Percentiles rank a stretch among this genome's conserved stretches.
These are phyloP conservation scores for Stagonosporopsis rhizophila DNA, from an alignment of 2,329 filamentous ascomycete genomes.

Conservation along the genomic window DNA sequence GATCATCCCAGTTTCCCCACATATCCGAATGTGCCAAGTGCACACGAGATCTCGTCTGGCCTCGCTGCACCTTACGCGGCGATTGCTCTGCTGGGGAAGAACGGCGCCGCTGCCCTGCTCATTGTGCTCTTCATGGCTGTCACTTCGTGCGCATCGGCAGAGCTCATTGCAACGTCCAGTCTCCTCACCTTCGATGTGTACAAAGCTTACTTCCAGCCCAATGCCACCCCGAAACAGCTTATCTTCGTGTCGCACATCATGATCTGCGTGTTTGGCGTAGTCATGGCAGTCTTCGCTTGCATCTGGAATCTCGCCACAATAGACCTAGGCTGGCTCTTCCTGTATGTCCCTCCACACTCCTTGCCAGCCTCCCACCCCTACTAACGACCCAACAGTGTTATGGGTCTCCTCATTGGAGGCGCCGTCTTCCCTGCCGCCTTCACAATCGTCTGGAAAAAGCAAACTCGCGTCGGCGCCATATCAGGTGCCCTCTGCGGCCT, in stretches of 20 bases:
- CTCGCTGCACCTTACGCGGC: constrained; percentile 42
- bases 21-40: constrained; percentile 44
- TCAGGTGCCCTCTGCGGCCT: constrained; percentile 44
- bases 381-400: constrained; percentile 32
- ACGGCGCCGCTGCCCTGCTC: constrained; percentile 39
- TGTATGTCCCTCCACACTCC: constrained; percentile 26
- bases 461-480: constrained; percentile 44
- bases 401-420: constrained; percentile 53
- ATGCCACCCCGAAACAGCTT: constrained; percentile 44
- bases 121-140: constrained; percentile 47
- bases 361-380: constrained; percentile 13
- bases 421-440: constrained; percentile 52
- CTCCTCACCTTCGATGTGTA: constrained; percentile 55
- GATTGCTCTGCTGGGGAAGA: constrained; percentile 37
- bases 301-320: constrained; percentile 50
- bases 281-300: constrained; percentile 50
- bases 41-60: constrained; percentile 37
- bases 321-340: constrained; percentile 52
- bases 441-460: constrained; percentile 48
- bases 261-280: constrained; percentile 51
- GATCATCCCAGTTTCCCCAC: constrained; percentile 54
- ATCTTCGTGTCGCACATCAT: constrained; percentile 52
- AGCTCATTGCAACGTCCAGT: constrained; percentile 52
- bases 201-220: constrained; percentile 52
- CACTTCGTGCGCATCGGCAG: constrained; percentile 48